A percentile compares a stretch with the other conserved stretches of the same genome.
These are phyloP conservation scores for Quercus lobata DNA, from an alignment of 331 rosid genomes.

Conservation along the genomic window DNA sequence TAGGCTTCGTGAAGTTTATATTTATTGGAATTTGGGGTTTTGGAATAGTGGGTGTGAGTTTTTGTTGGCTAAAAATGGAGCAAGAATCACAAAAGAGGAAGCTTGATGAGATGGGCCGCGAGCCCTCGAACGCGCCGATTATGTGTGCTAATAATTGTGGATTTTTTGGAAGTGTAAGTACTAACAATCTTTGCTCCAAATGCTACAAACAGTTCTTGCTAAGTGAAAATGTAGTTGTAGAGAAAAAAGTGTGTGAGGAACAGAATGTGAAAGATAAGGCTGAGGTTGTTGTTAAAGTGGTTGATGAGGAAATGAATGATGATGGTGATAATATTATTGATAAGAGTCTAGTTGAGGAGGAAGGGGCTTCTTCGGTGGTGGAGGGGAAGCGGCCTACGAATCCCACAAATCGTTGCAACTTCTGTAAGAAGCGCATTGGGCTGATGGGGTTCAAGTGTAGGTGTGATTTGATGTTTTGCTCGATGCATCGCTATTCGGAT, in stretches of 20 bases:
- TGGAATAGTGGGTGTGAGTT: not conserved
- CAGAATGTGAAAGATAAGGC: not conserved
- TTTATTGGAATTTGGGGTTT: not conserved
- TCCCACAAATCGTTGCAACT: conserved; percentile 12
- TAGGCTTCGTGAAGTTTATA: not conserved
- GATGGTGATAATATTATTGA: too few species aligned
- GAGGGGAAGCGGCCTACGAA: not conserved
- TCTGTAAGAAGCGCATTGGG: conserved; percentile 17
- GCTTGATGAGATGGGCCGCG: conserved; percentile 16
- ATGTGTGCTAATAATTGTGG: conserved; percentile 19
- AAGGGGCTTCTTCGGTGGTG: conserved; percentile 12
- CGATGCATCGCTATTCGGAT: conserved; percentile 18
- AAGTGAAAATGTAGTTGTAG: not conserved
- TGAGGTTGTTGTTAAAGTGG: conserved; percentile 5
- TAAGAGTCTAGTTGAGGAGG: conserved; percentile 4
- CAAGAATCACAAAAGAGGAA: conserved; percentile 25
- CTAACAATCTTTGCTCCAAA: conserved; percentile 19
- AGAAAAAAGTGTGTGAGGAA: not conserved
- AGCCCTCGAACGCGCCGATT: conserved; percentile 7
- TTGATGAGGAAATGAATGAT: conserved; percentile 1
- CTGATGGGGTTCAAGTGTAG: conserved; percentile 17
- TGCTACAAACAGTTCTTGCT: conserved; percentile 13
- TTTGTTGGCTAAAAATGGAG: conserved; percentile 6
- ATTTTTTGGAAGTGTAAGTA: conserved; percentile 8
- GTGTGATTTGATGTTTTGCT: conserved; percentile 12